Percentiles rank a stretch among this genome's conserved stretches.
Conservation (phyloP, 805 yeast species). For the Wickerhamiella galacta region DNA sequence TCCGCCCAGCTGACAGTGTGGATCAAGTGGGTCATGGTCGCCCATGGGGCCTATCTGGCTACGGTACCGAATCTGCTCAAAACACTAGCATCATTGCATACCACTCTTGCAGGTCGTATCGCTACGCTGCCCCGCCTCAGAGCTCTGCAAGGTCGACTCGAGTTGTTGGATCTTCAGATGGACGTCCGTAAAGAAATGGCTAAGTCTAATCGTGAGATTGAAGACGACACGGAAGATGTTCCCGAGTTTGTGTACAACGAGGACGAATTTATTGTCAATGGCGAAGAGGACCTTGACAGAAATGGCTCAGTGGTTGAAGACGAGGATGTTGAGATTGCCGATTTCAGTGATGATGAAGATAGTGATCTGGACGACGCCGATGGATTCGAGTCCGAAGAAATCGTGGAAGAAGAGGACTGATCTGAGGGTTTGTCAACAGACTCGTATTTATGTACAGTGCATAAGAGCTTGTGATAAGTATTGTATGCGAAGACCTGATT, state of each 20-base stretch:
- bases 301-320: slow-evolving; percentile 26
- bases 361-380: slow-evolving; percentile 24
- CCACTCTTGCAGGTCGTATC: slow-evolving; percentile 38
- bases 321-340: slow-evolving; percentile 25
- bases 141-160: slow-evolving; percentile 73
- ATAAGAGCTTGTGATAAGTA: neutral
- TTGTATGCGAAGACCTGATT: neutral
- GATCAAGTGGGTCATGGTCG: slow-evolving; percentile 66
- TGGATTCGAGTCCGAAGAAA: slow-evolving; percentile 18
- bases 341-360: slow-evolving; percentile 22
- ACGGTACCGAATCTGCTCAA: slow-evolving; percentile 36
- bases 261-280: slow-evolving; percentile 28
- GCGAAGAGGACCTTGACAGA: slow-evolving; percentile 29
- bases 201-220: slow-evolving; percentile 21
- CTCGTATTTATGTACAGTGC: too few species aligned
- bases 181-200: slow-evolving; percentile 40
- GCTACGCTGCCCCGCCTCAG: slow-evolving; percentile 48
- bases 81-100: slow-evolving; percentile 39
- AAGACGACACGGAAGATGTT: slow-evolving; percentile 23
- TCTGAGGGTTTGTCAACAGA: too few species aligned
- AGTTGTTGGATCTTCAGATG: slow-evolving; percentile 60
- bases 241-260: slow-evolving; percentile 25
- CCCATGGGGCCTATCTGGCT: slow-evolving; percentile 49
- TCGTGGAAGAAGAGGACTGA: slow-evolving; percentile 18
- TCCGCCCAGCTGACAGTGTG: slow-evolving; percentile 39